These are phyloP conservation scores for Kockovaella imperatae DNA, from an alignment of 768 basidiomycete species.

Conservation along the genomic window DNA sequence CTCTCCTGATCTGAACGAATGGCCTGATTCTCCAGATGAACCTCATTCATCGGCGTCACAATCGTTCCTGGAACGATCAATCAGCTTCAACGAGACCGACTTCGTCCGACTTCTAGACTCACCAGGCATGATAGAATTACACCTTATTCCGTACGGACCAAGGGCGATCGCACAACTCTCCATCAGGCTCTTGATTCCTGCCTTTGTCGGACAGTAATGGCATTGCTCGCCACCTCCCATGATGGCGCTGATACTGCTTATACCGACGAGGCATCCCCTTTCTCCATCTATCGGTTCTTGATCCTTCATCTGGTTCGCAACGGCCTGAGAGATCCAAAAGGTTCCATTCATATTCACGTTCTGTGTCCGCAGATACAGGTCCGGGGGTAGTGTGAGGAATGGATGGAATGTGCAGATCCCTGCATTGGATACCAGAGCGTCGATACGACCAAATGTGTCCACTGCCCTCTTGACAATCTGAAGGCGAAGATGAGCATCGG, in stretches of 20 bases:
- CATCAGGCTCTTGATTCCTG: conserved; percentile 69
- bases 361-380: conserved; percentile 59
- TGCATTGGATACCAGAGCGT: conserved; percentile 54
- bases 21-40: conserved; percentile 56
- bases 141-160: conserved; percentile 67
- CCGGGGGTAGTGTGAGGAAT: conserved; percentile 61
- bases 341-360: conserved; percentile 69
- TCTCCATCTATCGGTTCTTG: conserved; percentile 52
- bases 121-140: conserved; percentile 52
- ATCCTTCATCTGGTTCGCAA: conserved; percentile 64
- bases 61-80: conserved; percentile 53
- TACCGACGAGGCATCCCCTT: conserved; percentile 66
- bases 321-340: conserved; percentile 56
- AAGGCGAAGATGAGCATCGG: too few relatives aligned
- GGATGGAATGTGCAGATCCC: conserved; percentile 72
- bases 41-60: conserved; percentile 68
- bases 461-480: conserved; percentile 61
- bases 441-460: conserved; percentile 57
- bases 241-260: conserved; percentile 70
- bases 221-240: conserved; percentile 68
- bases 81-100: too few relatives aligned
- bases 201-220: conserved; percentile 76
- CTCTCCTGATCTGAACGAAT: conserved; percentile 61
- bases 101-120: background rate
- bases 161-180: conserved; percentile 69